A percentile compares a stretch with the other conserved stretches of the same genome.
These are phyloP conservation scores for Panicum virgatum DNA, from an alignment of 202 grass and related monocot species.

Conservation along the genomic window DNA sequence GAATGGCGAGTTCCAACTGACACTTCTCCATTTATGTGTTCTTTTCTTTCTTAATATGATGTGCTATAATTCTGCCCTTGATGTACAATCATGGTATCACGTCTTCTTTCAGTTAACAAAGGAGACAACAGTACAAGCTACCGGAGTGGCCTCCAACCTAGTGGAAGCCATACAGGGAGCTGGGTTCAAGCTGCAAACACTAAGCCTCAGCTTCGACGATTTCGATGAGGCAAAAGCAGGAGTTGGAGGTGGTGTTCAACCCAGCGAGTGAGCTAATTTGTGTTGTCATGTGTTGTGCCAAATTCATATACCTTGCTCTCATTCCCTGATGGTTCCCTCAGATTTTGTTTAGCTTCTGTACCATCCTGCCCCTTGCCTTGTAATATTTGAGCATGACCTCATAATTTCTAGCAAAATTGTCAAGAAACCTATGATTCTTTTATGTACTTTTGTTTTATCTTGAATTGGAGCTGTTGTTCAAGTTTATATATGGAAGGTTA, in stretches of 20 bases:
- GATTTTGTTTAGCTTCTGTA: constrained; percentile 34
- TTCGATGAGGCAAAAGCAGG: constrained; percentile 50
- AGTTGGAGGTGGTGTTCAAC: constrained; percentile 5
- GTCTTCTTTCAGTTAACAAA: constrained; percentile 69
- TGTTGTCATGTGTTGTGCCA: neutral
- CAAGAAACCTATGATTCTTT: neutral
- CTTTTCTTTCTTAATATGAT: neutral
- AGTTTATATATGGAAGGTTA: neutral
- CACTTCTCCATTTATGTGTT: neutral
- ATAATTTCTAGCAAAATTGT: neutral
- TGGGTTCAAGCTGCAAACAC: constrained; percentile 85
- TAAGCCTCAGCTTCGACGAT: constrained; percentile 85
- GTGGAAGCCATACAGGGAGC: constrained; percentile 83
- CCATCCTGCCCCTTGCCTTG: neutral
- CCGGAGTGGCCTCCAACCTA: constrained; percentile 81
- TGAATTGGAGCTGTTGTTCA: neutral
- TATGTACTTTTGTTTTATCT: neutral
- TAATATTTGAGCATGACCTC: constrained; percentile 13
- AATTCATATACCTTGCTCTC: constrained; percentile 33
- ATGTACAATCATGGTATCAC: neutral
- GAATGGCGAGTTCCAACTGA: neutral
- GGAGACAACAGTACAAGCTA: constrained; percentile 85
- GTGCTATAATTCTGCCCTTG: neutral
- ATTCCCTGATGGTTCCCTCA: neutral
- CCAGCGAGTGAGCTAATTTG: constrained; percentile 23